Evolutionary conservation across 2,329 filamentous ascomycete species (phyloP).

Genomic region (Karstenula rhodostoma): DNA sequence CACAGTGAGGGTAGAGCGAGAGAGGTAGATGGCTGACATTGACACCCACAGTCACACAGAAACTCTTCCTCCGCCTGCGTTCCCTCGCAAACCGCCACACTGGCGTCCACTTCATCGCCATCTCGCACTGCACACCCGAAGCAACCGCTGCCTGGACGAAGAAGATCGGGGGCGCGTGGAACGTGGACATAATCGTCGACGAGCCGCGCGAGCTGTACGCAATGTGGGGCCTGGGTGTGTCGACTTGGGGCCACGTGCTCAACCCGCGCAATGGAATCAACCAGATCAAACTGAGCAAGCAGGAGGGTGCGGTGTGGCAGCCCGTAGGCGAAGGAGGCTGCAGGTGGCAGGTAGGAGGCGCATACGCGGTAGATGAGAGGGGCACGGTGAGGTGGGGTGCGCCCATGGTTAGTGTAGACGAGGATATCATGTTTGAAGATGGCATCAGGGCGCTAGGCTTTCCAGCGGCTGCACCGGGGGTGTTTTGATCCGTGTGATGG

Average conservation of each 20-base stretch:
- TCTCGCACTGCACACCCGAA: conserved; percentile 65
- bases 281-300: conserved; percentile 45
- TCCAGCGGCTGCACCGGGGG: conserved; percentile 4
- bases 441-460: conserved; percentile 42
- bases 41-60: conserved; percentile 39
- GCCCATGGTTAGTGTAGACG: conserved; percentile 47
- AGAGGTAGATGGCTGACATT: background rate
- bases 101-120: conserved; percentile 63
- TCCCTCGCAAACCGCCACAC: conserved; percentile 62
- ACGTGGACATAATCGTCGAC: conserved; percentile 64
- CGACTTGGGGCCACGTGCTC: conserved; percentile 44
- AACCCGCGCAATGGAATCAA: conserved; percentile 47
- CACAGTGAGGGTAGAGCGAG: background rate
- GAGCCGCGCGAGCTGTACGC: conserved; percentile 66
- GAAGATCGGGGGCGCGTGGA: conserved; percentile 65
- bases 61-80: conserved; percentile 65
- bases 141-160: conserved; percentile 67
- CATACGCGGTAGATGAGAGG: conserved; percentile 42
- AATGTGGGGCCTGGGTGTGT: conserved; percentile 65
- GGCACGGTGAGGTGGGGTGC: conserved; percentile 46
- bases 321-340: conserved; percentile 46
- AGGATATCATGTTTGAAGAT: conserved; percentile 40
- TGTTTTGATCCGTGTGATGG: background rate
- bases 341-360: conserved; percentile 47
- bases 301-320: conserved; percentile 46